Base-by-base conservation (phyloP, 306 rosid genomes). In the Vigna mungo region DNA sequence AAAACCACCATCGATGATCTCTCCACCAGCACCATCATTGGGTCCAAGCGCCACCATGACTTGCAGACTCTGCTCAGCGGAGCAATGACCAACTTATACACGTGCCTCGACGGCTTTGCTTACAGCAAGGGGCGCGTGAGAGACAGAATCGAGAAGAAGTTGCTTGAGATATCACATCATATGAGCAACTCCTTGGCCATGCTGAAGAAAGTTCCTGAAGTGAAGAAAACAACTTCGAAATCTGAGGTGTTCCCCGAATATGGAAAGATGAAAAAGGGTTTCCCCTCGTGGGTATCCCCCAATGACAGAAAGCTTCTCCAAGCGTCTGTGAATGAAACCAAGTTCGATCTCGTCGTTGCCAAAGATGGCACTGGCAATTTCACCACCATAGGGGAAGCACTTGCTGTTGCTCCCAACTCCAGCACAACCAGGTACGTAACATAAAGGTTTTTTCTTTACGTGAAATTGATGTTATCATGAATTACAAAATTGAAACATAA, bases 351-450 rank as follows among this genome's bases (percentile, higher is more conserved):
- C 21, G 79, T 87, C 37, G 98, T 93, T 65, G 90, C 98, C 17
- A 89, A 89, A 72, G 98, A 93, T 77, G 97, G 98, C 37, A 75
- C 88, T 8, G 98, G 97, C 11, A 91, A 91, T 83, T 93, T 91
- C 87, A 84, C 91, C 64, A 91, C 95, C 9, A 80, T 91, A 6
- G 78, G 85, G 5, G 91, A 85, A 20, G 98, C 98, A 0, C 86
- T 93, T 7, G 85, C 25, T 58, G 89, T 84, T 1, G 95, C 96
- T 76, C 98, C 97, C 0, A 93, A 91, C 39, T 85, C 93, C 23
- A 89, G 91, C 84, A 59, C 76, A 9, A 93, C 93, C 72, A 93
- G 93, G 98, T 81, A 36, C 21, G 23, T 52, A 15, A 0, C 12
- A 63, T 8, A 63, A n/a, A 16, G 7, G 6, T 5, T 11, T 0